Base-by-base conservation (phyloP, 2,329 filamentous ascomycete species). In the Fusarium nygamai region DNA sequence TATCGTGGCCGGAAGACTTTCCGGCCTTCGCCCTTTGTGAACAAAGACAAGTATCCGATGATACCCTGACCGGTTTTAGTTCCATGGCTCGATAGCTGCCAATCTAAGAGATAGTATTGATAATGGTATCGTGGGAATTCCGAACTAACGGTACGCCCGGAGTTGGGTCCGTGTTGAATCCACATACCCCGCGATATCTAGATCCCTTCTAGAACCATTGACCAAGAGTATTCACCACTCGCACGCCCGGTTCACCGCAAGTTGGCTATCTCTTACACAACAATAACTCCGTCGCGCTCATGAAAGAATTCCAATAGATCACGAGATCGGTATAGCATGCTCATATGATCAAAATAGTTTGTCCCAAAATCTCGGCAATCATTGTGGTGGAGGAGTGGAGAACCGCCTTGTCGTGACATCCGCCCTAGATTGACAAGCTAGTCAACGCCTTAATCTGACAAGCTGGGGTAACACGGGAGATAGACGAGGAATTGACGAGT, bases 371-470 rank as follows among this genome's bases (percentile, higher is more conserved):
- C 51, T 61, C 51, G 61, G 66, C 57, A 65, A 50, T n/a, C 27
- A 41, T 29, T 16, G 19, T 56, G 29, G 51, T 63, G 63, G 71
- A n/a, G 27, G 71, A 47, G 71, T 74, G 71, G 71, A 53, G 71
- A 59, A 59, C 58, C 71, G 71, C 71, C 71, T 72, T 74, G 64
- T 74, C 67, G 17, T 61, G 71, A 74, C 71, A 74, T 72, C 72
- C 71, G 71, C 71, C 71, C 69, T 74, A 60, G 63, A 41, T 58
- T 33, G 48, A 74, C 71, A 53, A 74, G 62, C 71, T 74, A 72
- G 59, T 67, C 56, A 38, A 17, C 71, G 71, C 71, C 71, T 74
- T 74, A 61, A 61, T 72, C 56, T 71, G 56, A 74, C 71, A 74
- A 69, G 67, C 41, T 71, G 64, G 58, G 64, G 68, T 59, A 67